Percentiles rank a stretch among this genome's conserved stretches.
Evolutionary conservation across 768 basidiomycete species (phyloP).

Genomic region (Termitomyces sp.): DNA sequence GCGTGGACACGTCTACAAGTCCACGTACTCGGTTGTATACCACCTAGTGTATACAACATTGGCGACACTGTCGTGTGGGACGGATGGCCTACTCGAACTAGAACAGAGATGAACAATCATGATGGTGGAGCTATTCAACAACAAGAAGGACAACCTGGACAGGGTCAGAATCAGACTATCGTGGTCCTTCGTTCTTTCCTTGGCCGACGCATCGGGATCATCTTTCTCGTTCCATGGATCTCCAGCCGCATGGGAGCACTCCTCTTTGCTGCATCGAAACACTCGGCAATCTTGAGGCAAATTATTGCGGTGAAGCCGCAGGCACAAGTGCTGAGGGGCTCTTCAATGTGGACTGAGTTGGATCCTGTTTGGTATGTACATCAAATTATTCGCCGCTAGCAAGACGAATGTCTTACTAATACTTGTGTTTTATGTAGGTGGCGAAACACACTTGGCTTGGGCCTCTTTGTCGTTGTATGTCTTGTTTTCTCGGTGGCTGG

Average conservation of each 20-base stretch:
- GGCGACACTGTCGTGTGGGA: slow-evolving; percentile 23
- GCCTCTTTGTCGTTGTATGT: slow-evolving; percentile 63
- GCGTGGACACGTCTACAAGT: slow-evolving; percentile 37
- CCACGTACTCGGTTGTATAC: slow-evolving; percentile 41
- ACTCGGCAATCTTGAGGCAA: slow-evolving; percentile 34
- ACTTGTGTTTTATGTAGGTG: slow-evolving; percentile 35
- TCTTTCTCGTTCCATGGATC: slow-evolving; percentile 67
- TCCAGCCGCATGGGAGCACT: slow-evolving; percentile 63
- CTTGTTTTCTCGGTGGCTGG: not conserved
- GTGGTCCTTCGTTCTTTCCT: slow-evolving; percentile 60
- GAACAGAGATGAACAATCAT: slow-evolving; percentile 26
- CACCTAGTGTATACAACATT: slow-evolving; percentile 25
- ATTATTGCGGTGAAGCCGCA: slow-evolving; percentile 36
- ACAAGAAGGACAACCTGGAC: not conserved
- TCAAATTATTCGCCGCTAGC: not conserved
- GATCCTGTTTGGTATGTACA: slow-evolving; percentile 68
- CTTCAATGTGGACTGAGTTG: slow-evolving; percentile 54
- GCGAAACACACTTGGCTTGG: slow-evolving; percentile 69
- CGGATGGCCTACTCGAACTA: slow-evolving; percentile 33
- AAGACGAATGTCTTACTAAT: not conserved
- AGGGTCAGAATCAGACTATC: not conserved
- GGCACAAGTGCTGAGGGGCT: slow-evolving; percentile 38
- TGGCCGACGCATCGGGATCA: slow-evolving; percentile 65
- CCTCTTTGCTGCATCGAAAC: slow-evolving; percentile 52
- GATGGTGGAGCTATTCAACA: slow-evolving; percentile 16